A percentile compares a stretch with the other conserved stretches of the same genome.
Conservation (phyloP, 2,329 filamentous ascomycete species). For the Eutypella sp. region DNA sequence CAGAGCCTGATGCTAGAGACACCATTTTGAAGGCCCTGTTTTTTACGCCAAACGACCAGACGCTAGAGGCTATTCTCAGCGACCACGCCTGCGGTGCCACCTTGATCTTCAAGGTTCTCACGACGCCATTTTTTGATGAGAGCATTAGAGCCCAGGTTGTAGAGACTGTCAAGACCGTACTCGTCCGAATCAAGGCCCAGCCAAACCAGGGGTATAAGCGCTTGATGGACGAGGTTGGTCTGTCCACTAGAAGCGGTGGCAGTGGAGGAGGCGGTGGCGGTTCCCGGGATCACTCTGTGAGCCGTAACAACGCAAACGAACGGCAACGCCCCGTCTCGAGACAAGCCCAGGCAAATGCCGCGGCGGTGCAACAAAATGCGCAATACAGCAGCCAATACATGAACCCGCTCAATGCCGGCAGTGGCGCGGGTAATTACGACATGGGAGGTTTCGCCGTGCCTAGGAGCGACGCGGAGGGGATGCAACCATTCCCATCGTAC, state of each 20-base stretch:
- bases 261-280: constrained; percentile 35
- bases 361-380: constrained; percentile 29
- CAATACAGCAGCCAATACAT: constrained; percentile 48
- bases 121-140: constrained; percentile 96
- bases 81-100: constrained; percentile 92
- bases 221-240: constrained; percentile 94
- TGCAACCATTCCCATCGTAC: constrained; percentile 47
- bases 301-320: constrained; percentile 40
- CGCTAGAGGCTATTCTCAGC: constrained; percentile 82
- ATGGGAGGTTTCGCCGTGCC: constrained; percentile 44
- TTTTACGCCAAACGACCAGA: constrained; percentile 81
- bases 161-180: constrained; percentile 84
- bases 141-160: constrained; percentile 81
- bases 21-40: constrained; percentile 86
- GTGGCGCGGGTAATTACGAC: constrained; percentile 42
- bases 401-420: constrained; percentile 41
- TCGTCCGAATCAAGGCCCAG: constrained; percentile 86
- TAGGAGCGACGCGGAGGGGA: constrained; percentile 48
- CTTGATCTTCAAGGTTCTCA: constrained; percentile 96
- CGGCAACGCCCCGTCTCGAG: constrained; percentile 53
- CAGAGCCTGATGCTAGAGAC: constrained; percentile 87
- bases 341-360: constrained; percentile 37
- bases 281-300: constrained; percentile 42
- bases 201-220: constrained; percentile 96
- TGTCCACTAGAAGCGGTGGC: constrained; percentile 60